These are phyloP conservation scores for Viridothelium virens DNA, from an alignment of 495 filamentous ascomycete species.

Conservation along the genomic window DNA sequence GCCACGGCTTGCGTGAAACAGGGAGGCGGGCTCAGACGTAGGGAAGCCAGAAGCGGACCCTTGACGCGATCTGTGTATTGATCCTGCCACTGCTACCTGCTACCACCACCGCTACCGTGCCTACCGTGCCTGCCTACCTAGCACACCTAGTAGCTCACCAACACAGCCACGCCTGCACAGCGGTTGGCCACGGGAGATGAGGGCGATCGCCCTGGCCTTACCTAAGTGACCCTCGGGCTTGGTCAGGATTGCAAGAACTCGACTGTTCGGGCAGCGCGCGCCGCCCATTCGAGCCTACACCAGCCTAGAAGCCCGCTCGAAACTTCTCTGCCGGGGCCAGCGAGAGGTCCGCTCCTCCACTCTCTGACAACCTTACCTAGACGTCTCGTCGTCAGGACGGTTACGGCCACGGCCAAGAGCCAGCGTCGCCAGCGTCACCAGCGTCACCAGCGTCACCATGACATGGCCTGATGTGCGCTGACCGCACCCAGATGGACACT, in stretches of 20 bases:
- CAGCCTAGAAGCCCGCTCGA: conserved; percentile 5
- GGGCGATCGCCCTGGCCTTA: background rate
- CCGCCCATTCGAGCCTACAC: conserved; percentile 1
- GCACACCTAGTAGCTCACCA: background rate
- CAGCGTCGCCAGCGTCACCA: background rate
- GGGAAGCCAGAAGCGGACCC: conserved; percentile 10
- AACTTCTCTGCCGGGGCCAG: conserved; percentile 4
- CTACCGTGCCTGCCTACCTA: no score
- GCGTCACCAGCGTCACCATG: no score
- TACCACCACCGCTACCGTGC: no score
- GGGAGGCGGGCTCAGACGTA: conserved; percentile 10
- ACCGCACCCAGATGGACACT: background rate
- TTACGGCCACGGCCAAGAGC: background rate
- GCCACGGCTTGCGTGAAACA: conserved; percentile 3
- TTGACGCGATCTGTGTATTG: conserved; percentile 11
- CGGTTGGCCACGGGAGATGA: conserved; percentile 7
- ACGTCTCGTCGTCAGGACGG: background rate
- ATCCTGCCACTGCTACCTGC: background rate
- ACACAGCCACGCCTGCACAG: background rate
- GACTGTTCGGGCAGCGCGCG: background rate
- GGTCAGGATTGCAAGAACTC: no score
- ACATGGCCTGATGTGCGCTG: background rate
- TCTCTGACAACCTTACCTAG: conserved; percentile 8
- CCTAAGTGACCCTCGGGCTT: background rate
- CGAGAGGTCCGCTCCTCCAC: background rate